Evolutionary conservation across 2,329 filamentous ascomycete genomes (phyloP).

Genomic region (Decorospora gaudefroyi): DNA sequence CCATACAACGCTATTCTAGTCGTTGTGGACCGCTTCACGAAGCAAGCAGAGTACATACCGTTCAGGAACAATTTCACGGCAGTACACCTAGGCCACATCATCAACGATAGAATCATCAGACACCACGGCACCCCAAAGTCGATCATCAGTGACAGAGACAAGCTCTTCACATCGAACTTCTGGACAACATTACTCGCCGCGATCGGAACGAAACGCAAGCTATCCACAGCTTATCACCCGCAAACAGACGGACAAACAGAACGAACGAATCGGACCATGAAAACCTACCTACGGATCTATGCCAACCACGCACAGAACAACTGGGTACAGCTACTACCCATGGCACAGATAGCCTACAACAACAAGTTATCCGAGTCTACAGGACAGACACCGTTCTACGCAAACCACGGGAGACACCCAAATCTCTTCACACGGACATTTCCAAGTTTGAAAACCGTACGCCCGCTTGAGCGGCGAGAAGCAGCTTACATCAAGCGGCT

Average conservation of each 20-base stretch:
- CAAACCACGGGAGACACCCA: too few relatives aligned
- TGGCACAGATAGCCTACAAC: too few relatives aligned
- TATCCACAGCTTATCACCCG: conserved; percentile 12
- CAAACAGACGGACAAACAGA: conserved; percentile 9
- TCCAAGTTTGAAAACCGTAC: too few relatives aligned
- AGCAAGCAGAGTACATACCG: neutral
- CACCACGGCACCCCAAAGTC: neutral
- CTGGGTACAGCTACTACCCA: conserved; percentile 3
- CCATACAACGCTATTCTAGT: conserved; percentile 3
- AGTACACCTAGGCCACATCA: neutral
- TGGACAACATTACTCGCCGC: neutral
- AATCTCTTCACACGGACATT: too few relatives aligned
- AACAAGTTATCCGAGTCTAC: too few relatives aligned
- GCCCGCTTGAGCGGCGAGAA: too few relatives aligned
- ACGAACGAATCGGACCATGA: neutral
- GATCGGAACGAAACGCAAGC: neutral
- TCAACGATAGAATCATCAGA: neutral
- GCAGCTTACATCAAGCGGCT: too few relatives aligned
- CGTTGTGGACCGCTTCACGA: conserved; percentile 3
- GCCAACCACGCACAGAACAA: conserved; percentile 4
- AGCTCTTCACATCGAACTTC: conserved; percentile 4
- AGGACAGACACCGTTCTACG: too few relatives aligned
- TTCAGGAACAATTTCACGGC: neutral
- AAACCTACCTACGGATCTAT: conserved; percentile 4
- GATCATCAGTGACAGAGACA: conserved; percentile 9